These are phyloP conservation scores for Colletotrichum incanum DNA, from an alignment of 2,329 filamentous ascomycete genomes.

Conservation along the genomic window DNA sequence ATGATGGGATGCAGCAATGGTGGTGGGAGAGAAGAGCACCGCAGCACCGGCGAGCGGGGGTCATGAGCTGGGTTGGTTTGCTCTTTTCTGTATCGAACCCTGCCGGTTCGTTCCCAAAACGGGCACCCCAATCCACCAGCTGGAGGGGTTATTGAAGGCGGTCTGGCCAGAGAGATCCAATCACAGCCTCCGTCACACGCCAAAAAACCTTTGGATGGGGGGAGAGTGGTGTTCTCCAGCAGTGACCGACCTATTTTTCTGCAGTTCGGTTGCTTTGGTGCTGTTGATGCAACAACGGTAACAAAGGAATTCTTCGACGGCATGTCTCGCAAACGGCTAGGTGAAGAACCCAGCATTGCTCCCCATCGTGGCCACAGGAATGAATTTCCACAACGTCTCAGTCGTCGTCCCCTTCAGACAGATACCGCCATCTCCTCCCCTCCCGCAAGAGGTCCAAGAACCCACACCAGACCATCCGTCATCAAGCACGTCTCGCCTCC, in stretches of 20 bases:
- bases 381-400: conserved; percentile 13
- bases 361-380: neutral
- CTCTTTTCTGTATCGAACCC: conserved; percentile 31
- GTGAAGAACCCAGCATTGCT: conserved; percentile 20
- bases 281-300: conserved; percentile 21
- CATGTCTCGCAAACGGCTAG: conserved; percentile 13
- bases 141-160: conserved; percentile 34
- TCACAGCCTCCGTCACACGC: conserved; percentile 22
- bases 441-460: conserved; percentile 1
- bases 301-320: conserved; percentile 27
- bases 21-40: conserved; percentile 4
- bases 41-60: conserved; percentile 18
- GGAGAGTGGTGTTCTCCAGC: conserved; percentile 5
- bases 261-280: conserved; percentile 4
- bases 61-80: conserved; percentile 7
- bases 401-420: neutral
- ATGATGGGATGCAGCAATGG: neutral
- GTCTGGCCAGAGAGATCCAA: conserved; percentile 33
- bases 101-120: conserved; percentile 35
- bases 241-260: conserved; percentile 6
- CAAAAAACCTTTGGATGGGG: conserved; percentile 7
- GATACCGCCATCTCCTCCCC: neutral
- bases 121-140: conserved; percentile 25
- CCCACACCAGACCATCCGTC: neutral
- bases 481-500: neutral